Evolutionary conservation across 1,284 basidiomycete species (phyloP).

Genomic region (Malassezia yamatoensis): DNA sequence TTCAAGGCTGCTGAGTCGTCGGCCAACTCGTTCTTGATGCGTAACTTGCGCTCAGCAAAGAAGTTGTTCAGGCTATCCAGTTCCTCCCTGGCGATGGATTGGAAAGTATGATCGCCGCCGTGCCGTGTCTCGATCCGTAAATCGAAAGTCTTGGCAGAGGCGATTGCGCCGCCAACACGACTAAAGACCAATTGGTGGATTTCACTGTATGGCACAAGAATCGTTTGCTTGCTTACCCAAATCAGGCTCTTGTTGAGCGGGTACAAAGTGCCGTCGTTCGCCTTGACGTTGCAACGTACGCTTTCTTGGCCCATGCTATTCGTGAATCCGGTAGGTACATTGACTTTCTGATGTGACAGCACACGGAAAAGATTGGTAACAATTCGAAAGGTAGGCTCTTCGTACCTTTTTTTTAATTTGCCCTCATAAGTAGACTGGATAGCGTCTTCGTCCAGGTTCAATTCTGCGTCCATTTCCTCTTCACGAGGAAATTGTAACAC

Average conservation of each 20-base stretch:
- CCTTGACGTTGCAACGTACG: slow-evolving; percentile 94
- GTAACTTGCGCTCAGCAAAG: slow-evolving; percentile 78
- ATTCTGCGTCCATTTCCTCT: slow-evolving; percentile 89
- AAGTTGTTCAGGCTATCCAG: slow-evolving; percentile 75
- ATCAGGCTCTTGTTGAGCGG: slow-evolving; percentile 95
- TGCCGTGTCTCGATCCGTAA: slow-evolving; percentile 75
- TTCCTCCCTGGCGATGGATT: slow-evolving; percentile 90
- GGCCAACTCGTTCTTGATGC: slow-evolving; percentile 92
- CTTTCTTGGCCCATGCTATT: slow-evolving; percentile 53
- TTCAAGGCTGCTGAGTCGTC: slow-evolving; percentile 54
- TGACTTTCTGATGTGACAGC: slow-evolving; percentile 80
- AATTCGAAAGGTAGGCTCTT: slow-evolving; percentile 87
- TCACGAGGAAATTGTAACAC: slow-evolving; percentile 96
- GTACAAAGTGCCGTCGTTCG: slow-evolving; percentile 91
- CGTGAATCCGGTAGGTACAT: slow-evolving; percentile 51
- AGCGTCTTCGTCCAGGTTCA: slow-evolving; percentile 69
- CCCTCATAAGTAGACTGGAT: slow-evolving; percentile 57
- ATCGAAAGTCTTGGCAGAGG: slow-evolving; percentile 86
- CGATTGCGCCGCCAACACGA: slow-evolving; percentile 77
- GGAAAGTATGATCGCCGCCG: slow-evolving; percentile 61
- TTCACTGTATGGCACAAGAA: slow-evolving; percentile 79
- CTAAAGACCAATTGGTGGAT: slow-evolving; percentile 88
- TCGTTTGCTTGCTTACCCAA: slow-evolving; percentile 93
- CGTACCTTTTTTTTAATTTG: slow-evolving; percentile 78
- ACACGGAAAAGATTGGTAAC: slow-evolving; percentile 89